Evolutionary conservation across 768 basidiomycete species (phyloP).

Genomic region (Mycena filopes): DNA sequence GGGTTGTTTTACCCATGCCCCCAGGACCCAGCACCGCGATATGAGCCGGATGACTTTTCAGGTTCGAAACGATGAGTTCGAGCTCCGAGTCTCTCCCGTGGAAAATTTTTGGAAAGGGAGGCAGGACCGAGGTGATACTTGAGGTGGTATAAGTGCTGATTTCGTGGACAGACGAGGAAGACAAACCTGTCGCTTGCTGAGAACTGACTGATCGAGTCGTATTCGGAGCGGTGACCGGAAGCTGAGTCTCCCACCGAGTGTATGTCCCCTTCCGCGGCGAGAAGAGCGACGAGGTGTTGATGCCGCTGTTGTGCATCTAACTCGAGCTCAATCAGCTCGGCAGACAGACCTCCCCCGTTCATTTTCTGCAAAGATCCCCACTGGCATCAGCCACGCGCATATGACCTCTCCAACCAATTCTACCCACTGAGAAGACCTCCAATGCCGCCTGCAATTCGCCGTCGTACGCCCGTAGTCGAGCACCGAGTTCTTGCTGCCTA

Average conservation of each 20-base stretch:
- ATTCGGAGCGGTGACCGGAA: no score
- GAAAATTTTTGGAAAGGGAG: slow-evolving; percentile 12
- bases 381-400: no score
- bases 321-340: not conserved
- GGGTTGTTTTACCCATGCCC: slow-evolving; percentile 22
- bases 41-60: not conserved
- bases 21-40: slow-evolving; percentile 6
- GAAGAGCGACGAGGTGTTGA: slow-evolving; percentile 1
- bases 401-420: no score
- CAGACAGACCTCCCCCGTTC: not conserved
- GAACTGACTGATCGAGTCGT: not conserved
- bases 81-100: slow-evolving; percentile 12
- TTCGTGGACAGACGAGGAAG: not conserved
- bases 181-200: not conserved
- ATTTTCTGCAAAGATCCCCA: not conserved
- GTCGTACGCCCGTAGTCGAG: not conserved
- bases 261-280: not conserved
- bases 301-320: slow-evolving; percentile 9
- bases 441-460: not conserved
- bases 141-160: not conserved
- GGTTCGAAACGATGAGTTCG: not conserved
- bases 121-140: not conserved
- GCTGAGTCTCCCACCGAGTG: not conserved
- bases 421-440: not conserved
- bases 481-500: slow-evolving; percentile 4